Evolutionary conservation across 2,329 filamentous ascomycete genomes (phyloP), one percentile per base, ranked within the genome.

Genomic region (Celoporthe dispersa): DNA sequence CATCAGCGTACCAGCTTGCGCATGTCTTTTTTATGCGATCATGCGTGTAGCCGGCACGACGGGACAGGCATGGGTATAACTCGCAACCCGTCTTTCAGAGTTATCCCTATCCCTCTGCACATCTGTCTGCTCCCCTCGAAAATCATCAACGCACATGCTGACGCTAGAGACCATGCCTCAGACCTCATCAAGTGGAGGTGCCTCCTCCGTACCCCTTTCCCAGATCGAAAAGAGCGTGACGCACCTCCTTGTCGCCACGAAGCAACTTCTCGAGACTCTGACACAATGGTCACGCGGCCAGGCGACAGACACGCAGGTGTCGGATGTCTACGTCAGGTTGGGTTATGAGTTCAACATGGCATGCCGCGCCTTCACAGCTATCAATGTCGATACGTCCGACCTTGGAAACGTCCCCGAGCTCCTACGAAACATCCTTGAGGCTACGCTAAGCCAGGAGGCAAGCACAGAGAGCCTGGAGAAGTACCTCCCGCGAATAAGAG

Each of bases 291-390:
- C 96, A 71, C 93, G 95, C 69, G 92, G 93, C 72, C 91, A 92
- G 76, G 94, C 96, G 68, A 94, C 94, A 73, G 96, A 99, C 81
- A 92, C 91, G 72, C 93, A 98, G 79, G 96, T 99, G 71, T 98
- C 96, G 16, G 96, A 99, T 80, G 96, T 99, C 75, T 99, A 99
- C 79, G 96, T 99, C 71, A 92, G 96, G 72, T 84, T 99, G 72
- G 96, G 96, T 62, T 99, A 99, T 82, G 96, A 99, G 81, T 99
- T 99, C 86, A 99, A 99, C 82, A 96, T 99, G 84, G 96, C 96
- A 37, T 98, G 95, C 80, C 92, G 96, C 68, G 95, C 96, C 72
- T 99, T 99, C 81, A 94, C 93, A 76, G 94, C 94, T 70, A 99
- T 99, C 77, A 96, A 97, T 72, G 96, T 99, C 73, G 96, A 99